Evolutionary conservation across 768 basidiomycete genomes (phyloP).

Genomic region (Artomyces pyxidatus): DNA sequence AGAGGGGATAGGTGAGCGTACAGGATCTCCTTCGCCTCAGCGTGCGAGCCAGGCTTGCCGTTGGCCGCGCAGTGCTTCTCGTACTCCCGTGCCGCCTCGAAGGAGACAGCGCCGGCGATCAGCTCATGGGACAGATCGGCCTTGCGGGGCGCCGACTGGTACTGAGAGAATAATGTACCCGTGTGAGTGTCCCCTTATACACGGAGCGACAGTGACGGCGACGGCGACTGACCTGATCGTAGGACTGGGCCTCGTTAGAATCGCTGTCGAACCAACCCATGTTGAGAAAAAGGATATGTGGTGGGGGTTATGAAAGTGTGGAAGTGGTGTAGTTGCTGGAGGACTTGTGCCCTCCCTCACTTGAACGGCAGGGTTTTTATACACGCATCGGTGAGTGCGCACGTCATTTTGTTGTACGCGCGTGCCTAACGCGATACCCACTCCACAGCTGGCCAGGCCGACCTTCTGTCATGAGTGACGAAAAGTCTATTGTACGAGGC

Average conservation of each 20-base stretch:
- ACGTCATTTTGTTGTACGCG: too few species aligned
- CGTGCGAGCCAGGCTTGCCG: conserved; percentile 45
- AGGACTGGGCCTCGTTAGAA: conserved; percentile 34
- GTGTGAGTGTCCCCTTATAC: not conserved
- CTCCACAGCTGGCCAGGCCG: too few species aligned
- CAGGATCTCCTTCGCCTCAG: conserved; percentile 49
- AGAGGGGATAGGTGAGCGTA: too few species aligned
- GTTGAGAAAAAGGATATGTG: conserved; percentile 1
- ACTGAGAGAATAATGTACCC: conserved; percentile 26
- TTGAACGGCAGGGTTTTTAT: too few species aligned
- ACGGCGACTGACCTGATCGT: conserved; percentile 28
- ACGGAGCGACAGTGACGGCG: not conserved
- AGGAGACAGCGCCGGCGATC: conserved; percentile 61
- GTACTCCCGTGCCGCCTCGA: conserved; percentile 60
- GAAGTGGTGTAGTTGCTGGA: too few species aligned
- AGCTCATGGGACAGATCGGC: conserved; percentile 57
- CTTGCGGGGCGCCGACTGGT: conserved; percentile 43
- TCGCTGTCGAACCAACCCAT: conserved; percentile 37
- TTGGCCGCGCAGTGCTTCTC: conserved; percentile 42
- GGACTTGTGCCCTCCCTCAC: too few species aligned
- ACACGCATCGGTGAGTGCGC: too few species aligned
- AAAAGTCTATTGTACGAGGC: too few species aligned
- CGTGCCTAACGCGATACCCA: too few species aligned
- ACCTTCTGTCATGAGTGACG: too few species aligned
- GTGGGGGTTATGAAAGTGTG: too few species aligned